A percentile compares a stretch with the other conserved stretches of the same genome.
These are phyloP conservation scores for Phialocephala sp. DNA, from an alignment of 2,329 filamentous ascomycete genomes.

Conservation along the genomic window DNA sequence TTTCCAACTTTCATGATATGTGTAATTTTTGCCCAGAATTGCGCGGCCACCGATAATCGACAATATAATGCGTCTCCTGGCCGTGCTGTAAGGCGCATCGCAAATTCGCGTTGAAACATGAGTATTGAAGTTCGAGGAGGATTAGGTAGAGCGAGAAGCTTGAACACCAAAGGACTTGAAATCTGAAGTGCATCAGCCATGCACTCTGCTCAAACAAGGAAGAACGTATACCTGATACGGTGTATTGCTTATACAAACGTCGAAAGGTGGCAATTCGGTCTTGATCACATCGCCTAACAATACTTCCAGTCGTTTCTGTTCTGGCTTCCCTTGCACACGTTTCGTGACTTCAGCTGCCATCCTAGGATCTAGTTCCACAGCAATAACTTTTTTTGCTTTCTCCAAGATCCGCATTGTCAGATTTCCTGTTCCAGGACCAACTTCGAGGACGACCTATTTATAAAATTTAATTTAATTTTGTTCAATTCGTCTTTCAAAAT, in stretches of 20 bases:
- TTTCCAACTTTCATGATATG: conserved; percentile 91
- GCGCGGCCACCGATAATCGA: conserved; percentile 88
- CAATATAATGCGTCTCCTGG: conserved; percentile 90
- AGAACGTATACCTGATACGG: conserved; percentile 61
- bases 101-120: conserved; percentile 97
- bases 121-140: conserved; percentile 85
- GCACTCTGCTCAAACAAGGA: conserved; percentile 29
- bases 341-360: conserved; percentile 93
- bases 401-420: conserved; percentile 89
- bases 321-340: conserved; percentile 87
- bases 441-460: conserved; percentile 77
- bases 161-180: conserved; percentile 89
- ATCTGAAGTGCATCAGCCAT: conserved; percentile 58
- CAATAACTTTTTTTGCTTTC: conserved; percentile 79
- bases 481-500: too few relatives aligned
- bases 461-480: too few relatives aligned
- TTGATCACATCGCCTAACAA: conserved; percentile 94
- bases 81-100: conserved; percentile 84
- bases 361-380: conserved; percentile 91
- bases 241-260: conserved; percentile 77
- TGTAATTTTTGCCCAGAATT: conserved; percentile 82
- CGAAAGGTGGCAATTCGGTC: conserved; percentile 72
- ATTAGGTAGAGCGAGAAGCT: conserved; percentile 78
- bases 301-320: conserved; percentile 84
- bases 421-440: conserved; percentile 89